Evolutionary conservation across 2,329 filamentous ascomycete genomes (phyloP), one percentile per base, ranked within the genome.

Genomic region (Calycina herbarum): DNA sequence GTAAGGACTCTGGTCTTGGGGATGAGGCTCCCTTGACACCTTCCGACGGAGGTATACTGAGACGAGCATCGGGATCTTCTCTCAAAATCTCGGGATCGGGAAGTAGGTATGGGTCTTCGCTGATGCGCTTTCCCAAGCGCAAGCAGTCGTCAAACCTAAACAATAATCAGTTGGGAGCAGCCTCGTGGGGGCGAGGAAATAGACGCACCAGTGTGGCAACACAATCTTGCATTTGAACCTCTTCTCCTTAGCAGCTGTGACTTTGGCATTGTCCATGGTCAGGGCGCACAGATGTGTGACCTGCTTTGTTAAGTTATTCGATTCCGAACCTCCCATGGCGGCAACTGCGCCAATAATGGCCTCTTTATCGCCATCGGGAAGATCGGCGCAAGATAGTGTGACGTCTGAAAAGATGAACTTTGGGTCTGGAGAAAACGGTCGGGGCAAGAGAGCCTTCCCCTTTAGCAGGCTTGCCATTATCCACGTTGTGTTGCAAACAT

Each of bases 61-160:
- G 78, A 3, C 82, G 79, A 59, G 86, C 84, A 66, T 88, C 82
- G 24, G 85, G 79, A 6, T 81, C 79, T 56, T 81, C 82, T 48
- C 81, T 83, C n/a, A 97, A 81, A 40, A 96, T 91, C 70, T 96
- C 92, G 1, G 95, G 91, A 70, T 98, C 83, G 1, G 95, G 95
- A 1, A 98, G 83, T 24, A 86, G 80, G 75, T 99, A 99, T 0
- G 95, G 95, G 6, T 82, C 81, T 76, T 99, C 95, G 71, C 92
- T 90, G 71, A 99, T 97, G 66, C 92, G 88, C 77, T 93, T 94
- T 60, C 94, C 94, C 33, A 99, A 86, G 78, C 92, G 95, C 71
- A 99, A 86, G 78, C 95, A 99, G 76, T 97, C 94, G 72, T 98
- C 94, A 75, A 99, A 97, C 93, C 91, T 94, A 68, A 45, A 29